Percentiles rank a stretch among this genome's conserved stretches.
These are phyloP conservation scores for Lactarius deliciosus DNA, from an alignment of 768 basidiomycete genomes.

Conservation along the genomic window DNA sequence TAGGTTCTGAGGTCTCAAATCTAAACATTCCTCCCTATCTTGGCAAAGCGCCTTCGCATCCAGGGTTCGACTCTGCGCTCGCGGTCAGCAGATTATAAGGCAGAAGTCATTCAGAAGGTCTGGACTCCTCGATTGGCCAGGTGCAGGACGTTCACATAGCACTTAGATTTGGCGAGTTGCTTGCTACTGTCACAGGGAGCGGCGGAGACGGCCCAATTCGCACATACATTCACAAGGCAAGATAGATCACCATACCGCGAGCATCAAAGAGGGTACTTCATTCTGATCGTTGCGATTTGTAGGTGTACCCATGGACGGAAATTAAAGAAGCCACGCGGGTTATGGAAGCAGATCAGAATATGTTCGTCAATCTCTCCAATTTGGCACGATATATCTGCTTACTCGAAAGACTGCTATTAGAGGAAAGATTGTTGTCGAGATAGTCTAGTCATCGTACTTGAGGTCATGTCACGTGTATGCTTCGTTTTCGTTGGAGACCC, in stretches of 20 bases:
- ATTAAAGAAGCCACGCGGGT: conserved; percentile 80
- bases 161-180: conserved; percentile 55
- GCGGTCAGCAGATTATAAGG: conserved; percentile 73
- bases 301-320: conserved; percentile 81
- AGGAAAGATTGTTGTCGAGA: conserved; percentile 34
- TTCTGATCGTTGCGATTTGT: conserved; percentile 10
- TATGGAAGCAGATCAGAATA: conserved; percentile 76
- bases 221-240: conserved; percentile 77
- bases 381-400: not conserved
- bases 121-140: conserved; percentile 20
- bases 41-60: conserved; percentile 83
- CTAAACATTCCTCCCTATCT: conserved; percentile 61
- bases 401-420: not conserved
- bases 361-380: conserved; percentile 33
- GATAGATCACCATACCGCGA: conserved; percentile 18
- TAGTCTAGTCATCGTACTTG: conserved; percentile 21
- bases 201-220: conserved; percentile 60
- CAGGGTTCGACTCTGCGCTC: conserved; percentile 87
- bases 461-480: not conserved
- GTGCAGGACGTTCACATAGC: conserved; percentile 20
- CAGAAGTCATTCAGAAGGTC: conserved; percentile 65
- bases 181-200: conserved; percentile 57
- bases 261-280: not conserved
- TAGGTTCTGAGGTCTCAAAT: conserved; percentile 53
- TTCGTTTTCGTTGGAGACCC: not conserved